Evolutionary conservation across 1,284 basidiomycete genomes (phyloP), one percentile per base, ranked within the genome.

Genomic region (Leccinum griseonigrum): DNA sequence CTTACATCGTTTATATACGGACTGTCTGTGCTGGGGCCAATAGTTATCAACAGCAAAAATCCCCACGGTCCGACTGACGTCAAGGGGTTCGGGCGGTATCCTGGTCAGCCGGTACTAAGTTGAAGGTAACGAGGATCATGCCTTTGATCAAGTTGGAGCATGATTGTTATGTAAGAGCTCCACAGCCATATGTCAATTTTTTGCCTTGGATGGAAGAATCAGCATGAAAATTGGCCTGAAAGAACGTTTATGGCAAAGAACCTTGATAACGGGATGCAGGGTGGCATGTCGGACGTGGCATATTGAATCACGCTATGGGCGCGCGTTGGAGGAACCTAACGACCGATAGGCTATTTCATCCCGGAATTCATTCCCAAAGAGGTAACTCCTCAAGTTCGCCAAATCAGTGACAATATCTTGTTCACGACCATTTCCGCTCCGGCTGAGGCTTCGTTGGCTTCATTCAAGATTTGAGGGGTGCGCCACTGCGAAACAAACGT

Each of bases 1-100:
- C 29, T 58, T 56, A 26, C 29, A 51, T 22, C 29, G n/a, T 60
- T 74, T 75, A 71, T 66, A 75, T 74, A 63, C 56, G 52, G 48
- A 28, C 58, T 36, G 57, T 22, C 18, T 3, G 18, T 43, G 50
- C 50, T 51, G 36, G 26, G 55, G 14, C 18, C 32, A 26, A 4
- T 16, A 16, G 52, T 61, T 58, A 63, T 69, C 60, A 43, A 9
- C 40, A 18, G n/a, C n/a, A 11, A 52, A 18, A 50, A 54, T 52
- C n/a, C 13, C 40, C 26, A 18, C 50, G 50, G 50, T 51, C 22
- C 26, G 18, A 34, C 59, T 74, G 71, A 72, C 71, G 71, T 75
- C 73, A 74, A 74, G 72, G 71, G 71, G 72, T 60, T 29, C 32
- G 13, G 52, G 53, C 56, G 28, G 13, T 56, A 34, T 54, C 55